Percentiles rank a stretch among this genome's conserved stretches.
phyloP scores from a whole-genome alignment of 2,329 filamentous ascomycete genomes.

The Cytospora piceae region DNA sequence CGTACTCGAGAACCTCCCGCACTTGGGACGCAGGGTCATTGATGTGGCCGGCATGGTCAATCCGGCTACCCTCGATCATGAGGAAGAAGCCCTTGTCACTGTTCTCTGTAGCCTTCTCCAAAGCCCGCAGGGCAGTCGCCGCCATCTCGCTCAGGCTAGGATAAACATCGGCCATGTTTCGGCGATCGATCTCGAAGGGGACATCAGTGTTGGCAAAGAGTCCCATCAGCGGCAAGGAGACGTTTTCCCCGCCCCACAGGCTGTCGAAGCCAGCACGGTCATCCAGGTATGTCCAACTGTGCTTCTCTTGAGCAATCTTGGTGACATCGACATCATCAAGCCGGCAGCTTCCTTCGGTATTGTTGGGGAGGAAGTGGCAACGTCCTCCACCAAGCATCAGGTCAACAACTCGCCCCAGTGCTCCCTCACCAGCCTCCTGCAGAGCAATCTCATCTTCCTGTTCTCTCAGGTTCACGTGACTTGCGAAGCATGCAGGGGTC shows the following conservation, averaged over 20 bases:
- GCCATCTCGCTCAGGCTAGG: conserved; percentile 94
- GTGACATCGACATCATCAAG: conserved; percentile 77
- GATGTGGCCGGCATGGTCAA: conserved; percentile 90
- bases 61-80: conserved; percentile 96
- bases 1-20: conserved; percentile 93
- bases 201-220: conserved; percentile 83
- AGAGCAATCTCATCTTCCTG: conserved; percentile 91
- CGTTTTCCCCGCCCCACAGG: conserved; percentile 67
- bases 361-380: conserved; percentile 90
- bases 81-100: conserved; percentile 95
- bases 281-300: conserved; percentile 79
- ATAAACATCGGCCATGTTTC: conserved; percentile 76
- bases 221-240: conserved; percentile 80
- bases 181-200: conserved; percentile 91
- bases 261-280: conserved; percentile 75
- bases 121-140: conserved; percentile 74
- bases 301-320: conserved; percentile 70
- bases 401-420: conserved; percentile 85
- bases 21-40: conserved; percentile 86
- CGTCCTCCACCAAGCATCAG: conserved; percentile 90
- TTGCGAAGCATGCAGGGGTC: conserved; percentile 92
- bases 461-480: conserved; percentile 77
- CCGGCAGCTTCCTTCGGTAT: conserved; percentile 79
- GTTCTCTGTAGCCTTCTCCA: conserved; percentile 79
- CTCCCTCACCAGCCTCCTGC: conserved; percentile 88